A percentile compares a stretch with the other conserved stretches of the same genome.
Evolutionary conservation across 2,329 filamentous ascomycete genomes (phyloP).

Genomic region (Microcera coccophila): DNA sequence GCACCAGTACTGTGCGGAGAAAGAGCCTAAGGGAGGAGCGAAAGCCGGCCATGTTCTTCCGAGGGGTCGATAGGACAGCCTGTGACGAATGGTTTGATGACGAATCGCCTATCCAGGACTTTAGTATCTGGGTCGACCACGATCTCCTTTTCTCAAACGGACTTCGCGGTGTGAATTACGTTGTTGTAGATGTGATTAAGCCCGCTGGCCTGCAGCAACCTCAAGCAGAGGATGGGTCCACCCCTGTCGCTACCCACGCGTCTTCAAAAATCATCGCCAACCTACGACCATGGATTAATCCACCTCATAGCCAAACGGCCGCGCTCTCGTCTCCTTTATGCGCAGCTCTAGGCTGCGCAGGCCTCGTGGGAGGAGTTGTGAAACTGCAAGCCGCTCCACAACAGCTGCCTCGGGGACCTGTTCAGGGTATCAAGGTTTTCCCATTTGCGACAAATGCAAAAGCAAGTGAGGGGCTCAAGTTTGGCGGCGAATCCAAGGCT

Average conservation of each 20-base stretch:
- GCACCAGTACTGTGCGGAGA: slow-evolving; percentile 65
- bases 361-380: slow-evolving; percentile 79
- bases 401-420: slow-evolving; percentile 62
- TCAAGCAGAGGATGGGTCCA: slow-evolving; percentile 62
- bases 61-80: slow-evolving; percentile 68
- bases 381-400: slow-evolving; percentile 79
- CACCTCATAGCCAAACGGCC: slow-evolving; percentile 74
- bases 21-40: slow-evolving; percentile 59
- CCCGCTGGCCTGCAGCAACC: slow-evolving; percentile 73
- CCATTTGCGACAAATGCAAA: slow-evolving; percentile 66
- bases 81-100: slow-evolving; percentile 76
- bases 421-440: slow-evolving; percentile 69
- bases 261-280: slow-evolving; percentile 67
- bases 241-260: slow-evolving; percentile 42
- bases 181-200: slow-evolving; percentile 78
- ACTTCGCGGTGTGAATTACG: slow-evolving; percentile 73
- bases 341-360: slow-evolving; percentile 64
- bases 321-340: slow-evolving; percentile 78
- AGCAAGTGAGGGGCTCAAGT: slow-evolving; percentile 65
- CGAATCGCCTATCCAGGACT: slow-evolving; percentile 51
- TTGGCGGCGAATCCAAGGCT: slow-evolving; percentile 81
- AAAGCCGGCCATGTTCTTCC: slow-evolving; percentile 68
- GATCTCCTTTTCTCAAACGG: slow-evolving; percentile 69
- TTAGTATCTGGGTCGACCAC: slow-evolving; percentile 81
- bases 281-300: slow-evolving; percentile 76